A percentile compares a stretch with the other conserved stretches of the same genome.
Evolutionary conservation across 176 grass and related monocot genomes (phyloP).

Genomic region (Zoysia pacifica): DNA sequence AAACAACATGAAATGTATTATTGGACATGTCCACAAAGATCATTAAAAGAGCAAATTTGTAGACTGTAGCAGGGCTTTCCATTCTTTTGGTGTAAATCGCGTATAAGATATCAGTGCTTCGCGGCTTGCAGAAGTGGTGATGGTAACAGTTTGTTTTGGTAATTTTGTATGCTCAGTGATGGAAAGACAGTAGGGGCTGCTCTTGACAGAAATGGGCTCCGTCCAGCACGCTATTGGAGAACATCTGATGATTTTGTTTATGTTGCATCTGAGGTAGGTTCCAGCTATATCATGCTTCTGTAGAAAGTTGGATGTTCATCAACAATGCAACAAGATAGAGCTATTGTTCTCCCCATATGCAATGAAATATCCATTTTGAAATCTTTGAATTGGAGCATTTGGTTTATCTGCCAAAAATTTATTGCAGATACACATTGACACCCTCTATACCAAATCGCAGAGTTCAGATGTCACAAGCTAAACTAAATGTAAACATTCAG

Average conservation of each 20-base stretch:
- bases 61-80: neutral
- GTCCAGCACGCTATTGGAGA: conserved; percentile 99
- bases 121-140: conserved; percentile 24
- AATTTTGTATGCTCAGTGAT: conserved; percentile 72
- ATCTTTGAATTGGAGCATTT: conserved; percentile 45
- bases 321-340: conserved; percentile 29
- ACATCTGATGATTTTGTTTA: conserved; percentile 96
- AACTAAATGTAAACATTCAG: conserved; percentile 51
- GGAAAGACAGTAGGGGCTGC: conserved; percentile 92
- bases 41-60: neutral
- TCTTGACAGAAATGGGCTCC: conserved; percentile 99
- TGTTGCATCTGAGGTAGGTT: conserved; percentile 96
- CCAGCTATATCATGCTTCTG: conserved; percentile 39
- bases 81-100: neutral
- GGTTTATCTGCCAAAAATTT: conserved; percentile 48
- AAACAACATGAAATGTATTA: neutral
- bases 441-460: conserved; percentile 56
- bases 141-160: conserved; percentile 36
- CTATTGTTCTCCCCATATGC: conserved; percentile 11
- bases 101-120: conserved; percentile 11
- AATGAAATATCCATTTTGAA: conserved; percentile 40
- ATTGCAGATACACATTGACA: conserved; percentile 58
- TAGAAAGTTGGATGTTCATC: conserved; percentile 27
- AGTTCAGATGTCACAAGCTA: conserved; percentile 61
- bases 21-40: neutral